Evolutionary conservation across 306 rosid genomes (phyloP).

Genomic region (Purshia tridentata): DNA sequence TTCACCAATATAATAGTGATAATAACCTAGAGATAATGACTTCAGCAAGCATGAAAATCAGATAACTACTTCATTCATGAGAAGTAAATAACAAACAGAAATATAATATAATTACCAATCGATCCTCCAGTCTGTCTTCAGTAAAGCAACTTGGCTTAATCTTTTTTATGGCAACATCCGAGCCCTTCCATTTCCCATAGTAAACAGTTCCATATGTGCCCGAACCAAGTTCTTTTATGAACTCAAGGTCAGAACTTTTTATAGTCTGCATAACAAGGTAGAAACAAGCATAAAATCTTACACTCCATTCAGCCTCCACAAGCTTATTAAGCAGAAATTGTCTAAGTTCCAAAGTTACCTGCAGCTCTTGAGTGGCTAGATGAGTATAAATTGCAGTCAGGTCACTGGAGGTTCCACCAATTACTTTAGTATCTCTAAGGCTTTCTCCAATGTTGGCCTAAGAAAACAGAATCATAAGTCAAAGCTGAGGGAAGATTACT

Average conservation of each 20-base stretch:
- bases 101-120: constrained; percentile 23
- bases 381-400: constrained; percentile 15
- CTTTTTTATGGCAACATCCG: constrained; percentile 35
- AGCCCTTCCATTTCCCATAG: constrained; percentile 40
- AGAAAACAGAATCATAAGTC: neutral
- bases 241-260: constrained; percentile 31
- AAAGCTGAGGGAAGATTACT: neutral
- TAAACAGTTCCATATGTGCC: constrained; percentile 40
- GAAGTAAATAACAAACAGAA: neutral
- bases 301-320: neutral
- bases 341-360: constrained; percentile 18
- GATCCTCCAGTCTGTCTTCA: constrained; percentile 25
- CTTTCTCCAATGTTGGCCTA: constrained; percentile 22
- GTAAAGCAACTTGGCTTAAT: constrained; percentile 34
- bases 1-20: neutral
- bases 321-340: constrained; percentile 1
- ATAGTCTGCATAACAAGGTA: constrained; percentile 23
- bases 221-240: constrained; percentile 33
- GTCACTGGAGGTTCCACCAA: constrained; percentile 20
- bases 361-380: constrained; percentile 30
- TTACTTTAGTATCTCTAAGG: constrained; percentile 8
- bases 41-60: neutral
- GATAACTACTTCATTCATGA: neutral
- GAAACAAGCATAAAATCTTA: neutral
- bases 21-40: neutral